phyloP scores from a whole-genome alignment of 2,329 filamentous ascomycete species.

The Aspergillus alliaceus region DNA sequence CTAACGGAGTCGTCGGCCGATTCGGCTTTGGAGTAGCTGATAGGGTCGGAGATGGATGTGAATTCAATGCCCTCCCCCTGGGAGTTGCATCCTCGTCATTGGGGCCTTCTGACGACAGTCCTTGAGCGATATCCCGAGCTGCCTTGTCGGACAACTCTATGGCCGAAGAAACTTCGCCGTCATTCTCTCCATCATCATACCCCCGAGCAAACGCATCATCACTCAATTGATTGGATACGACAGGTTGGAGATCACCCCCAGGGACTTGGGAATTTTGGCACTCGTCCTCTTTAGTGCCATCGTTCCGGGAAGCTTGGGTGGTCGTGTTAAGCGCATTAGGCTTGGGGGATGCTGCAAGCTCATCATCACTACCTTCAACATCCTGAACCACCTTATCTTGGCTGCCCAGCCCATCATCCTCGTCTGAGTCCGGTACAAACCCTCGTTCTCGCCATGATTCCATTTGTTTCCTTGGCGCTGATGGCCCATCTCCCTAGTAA shows the following conservation, averaged over 20 bases:
- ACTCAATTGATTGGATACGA: not conserved
- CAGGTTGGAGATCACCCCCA: not conserved
- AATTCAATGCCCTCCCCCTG: not conserved
- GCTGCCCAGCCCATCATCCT: constrained; percentile 43
- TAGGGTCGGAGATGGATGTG: constrained; percentile 3
- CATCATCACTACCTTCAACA: not conserved
- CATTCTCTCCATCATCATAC: not conserved
- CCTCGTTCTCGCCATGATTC: constrained; percentile 52
- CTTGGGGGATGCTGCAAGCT: not conserved
- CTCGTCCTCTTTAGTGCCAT: not conserved
- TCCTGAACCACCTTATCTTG: constrained; percentile 22
- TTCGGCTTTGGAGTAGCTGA: constrained; percentile 4
- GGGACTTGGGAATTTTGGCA: not conserved
- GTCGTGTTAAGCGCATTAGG: not conserved
- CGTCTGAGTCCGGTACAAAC: constrained; percentile 54
- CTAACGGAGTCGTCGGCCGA: constrained; percentile 13
- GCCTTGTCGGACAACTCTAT: not conserved
- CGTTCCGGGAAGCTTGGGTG: not conserved
- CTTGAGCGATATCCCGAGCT: not conserved
- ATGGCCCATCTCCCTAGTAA: constrained; percentile 37
- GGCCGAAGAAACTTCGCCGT: not conserved
- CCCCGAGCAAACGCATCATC: not conserved
- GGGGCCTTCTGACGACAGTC: not conserved
- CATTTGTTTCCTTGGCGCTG: constrained; percentile 38
- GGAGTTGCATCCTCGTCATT: not conserved